Evolutionary conservation across 768 basidiomycete genomes (phyloP).

Genomic region (Russula sp.): DNA sequence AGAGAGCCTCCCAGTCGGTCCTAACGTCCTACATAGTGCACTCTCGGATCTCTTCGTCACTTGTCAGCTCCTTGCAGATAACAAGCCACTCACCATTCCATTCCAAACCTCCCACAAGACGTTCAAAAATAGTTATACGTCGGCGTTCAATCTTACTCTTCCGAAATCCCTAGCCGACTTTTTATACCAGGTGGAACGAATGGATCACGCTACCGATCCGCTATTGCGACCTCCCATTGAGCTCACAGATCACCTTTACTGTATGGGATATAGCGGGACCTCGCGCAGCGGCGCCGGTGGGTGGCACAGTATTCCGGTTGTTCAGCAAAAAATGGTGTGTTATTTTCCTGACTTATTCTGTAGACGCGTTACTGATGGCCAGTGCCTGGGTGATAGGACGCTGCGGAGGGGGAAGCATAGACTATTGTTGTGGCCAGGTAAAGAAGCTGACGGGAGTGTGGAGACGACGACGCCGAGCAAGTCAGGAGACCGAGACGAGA

Average conservation of each 20-base stretch:
- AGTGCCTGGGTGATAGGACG: conserved; percentile 52
- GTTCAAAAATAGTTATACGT: conserved; percentile 83
- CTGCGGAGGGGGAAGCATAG: conserved; percentile 90
- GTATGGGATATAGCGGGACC: conserved; percentile 94
- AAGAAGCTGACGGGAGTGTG: conserved; percentile 81
- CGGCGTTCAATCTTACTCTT: conserved; percentile 32
- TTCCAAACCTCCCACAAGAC: conserved; percentile 91
- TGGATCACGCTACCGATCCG: conserved; percentile 89
- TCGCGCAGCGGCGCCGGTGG: conserved; percentile 74
- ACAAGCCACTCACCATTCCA: conserved; percentile 88
- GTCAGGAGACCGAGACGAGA: conserved; percentile 75
- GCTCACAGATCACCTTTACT: conserved; percentile 87
- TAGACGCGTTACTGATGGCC: neutral
- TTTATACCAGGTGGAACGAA: conserved; percentile 80
- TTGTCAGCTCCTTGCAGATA: conserved; percentile 88
- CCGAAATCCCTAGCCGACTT: conserved; percentile 4
- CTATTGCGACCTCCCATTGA: conserved; percentile 89
- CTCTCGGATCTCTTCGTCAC: conserved; percentile 93
- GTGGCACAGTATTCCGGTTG: conserved; percentile 84
- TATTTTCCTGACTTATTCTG: neutral
- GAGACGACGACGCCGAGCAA: conserved; percentile 89
- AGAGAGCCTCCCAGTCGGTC: conserved; percentile 1
- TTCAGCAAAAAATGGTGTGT: conserved; percentile 92
- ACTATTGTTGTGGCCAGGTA: conserved; percentile 74
- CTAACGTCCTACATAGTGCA: conserved; percentile 47